Evolutionary conservation across 2,329 filamentous ascomycete genomes (phyloP), one percentile per base, ranked within the genome.

Genomic region (Gnomoniopsis sp.): DNA sequence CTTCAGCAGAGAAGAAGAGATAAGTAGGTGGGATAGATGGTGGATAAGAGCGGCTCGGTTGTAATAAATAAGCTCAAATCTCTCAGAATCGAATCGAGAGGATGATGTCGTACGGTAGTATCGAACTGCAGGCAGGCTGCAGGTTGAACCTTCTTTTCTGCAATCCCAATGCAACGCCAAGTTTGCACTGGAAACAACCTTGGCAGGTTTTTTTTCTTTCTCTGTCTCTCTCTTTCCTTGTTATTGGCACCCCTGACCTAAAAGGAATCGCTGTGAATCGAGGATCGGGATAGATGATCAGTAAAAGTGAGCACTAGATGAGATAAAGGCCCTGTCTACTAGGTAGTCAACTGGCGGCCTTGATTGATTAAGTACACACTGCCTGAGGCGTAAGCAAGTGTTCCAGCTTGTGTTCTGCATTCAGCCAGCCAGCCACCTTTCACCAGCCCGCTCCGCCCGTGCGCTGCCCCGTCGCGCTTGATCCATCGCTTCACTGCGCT

Each of bases 401-500:
- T 30, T 30, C 26, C 26, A 30, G 26, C 26, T 30, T 30, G 26
- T 30, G 53, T 30, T 4, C 26, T 30, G 26, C 26, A 8, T 30
- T 30, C 26, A 30, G 26, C 26, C 26, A 30, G 26, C 53, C 46
- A 56, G 47, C 34, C 23, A 38, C n/a, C 26, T 23, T 30, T 30
- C 8, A 4, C 26, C 26, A 30, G 26, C 26, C 26, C 26, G 46
- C 33, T 34, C 12, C 36, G 36, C 36, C 36, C 36, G 36, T 41
- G 36, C 36, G 12, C 36, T 41, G 36, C 36, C 36, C 14, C 36
- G 1, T n/a, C 36, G 4, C 36, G 8, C 12, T 59, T 53, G 58
- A 57, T 59, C 58, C 58, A 43, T 53, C 53, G 53, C 48, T 44
- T 55, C 38, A 33, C 34, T 23, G 4, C 26, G 26, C 26, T 30